Percentiles rank a stretch among this genome's conserved stretches.
Evolutionary conservation across 805 yeast genomes (phyloP).

Genomic region (Dipodascus geniculatus): DNA sequence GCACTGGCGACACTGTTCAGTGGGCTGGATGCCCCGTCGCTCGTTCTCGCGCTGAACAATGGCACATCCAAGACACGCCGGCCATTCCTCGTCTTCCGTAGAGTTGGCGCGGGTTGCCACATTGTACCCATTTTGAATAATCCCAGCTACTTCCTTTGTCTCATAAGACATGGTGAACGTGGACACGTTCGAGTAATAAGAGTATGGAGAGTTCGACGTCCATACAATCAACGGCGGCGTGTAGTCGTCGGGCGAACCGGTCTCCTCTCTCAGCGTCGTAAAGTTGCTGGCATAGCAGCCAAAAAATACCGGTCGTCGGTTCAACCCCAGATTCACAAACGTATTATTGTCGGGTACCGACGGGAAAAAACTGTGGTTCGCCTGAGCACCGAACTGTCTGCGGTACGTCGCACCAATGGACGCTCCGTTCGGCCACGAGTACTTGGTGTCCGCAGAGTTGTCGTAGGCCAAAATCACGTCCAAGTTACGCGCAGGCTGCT

Average conservation of each 20-base stretch:
- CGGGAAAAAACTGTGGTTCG: constrained; percentile 58
- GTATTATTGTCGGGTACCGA: constrained; percentile 63
- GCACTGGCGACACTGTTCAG: constrained; percentile 63
- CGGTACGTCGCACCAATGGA: constrained; percentile 44
- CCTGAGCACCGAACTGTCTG: constrained; percentile 44
- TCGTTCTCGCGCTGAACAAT: constrained; percentile 69
- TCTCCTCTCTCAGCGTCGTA: constrained; percentile 35
- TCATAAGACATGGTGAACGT: constrained; percentile 56
- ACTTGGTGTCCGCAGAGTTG: constrained; percentile 50
- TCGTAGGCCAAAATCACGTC: constrained; percentile 61
- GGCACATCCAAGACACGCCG: constrained; percentile 73
- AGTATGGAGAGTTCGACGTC: constrained; percentile 59
- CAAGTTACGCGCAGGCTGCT: constrained; percentile 46
- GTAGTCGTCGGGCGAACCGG: constrained; percentile 10
- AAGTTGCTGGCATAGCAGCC: constrained; percentile 66
- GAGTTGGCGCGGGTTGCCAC: constrained; percentile 51
- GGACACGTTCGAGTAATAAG: constrained; percentile 57
- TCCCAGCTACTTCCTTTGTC: constrained; percentile 41
- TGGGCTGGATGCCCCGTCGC: constrained; percentile 38
- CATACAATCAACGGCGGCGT: constrained; percentile 69
- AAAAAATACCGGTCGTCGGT: constrained; percentile 64
- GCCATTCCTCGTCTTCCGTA: constrained; percentile 58
- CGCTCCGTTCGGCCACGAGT: constrained; percentile 55
- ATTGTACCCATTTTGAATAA: constrained; percentile 68
- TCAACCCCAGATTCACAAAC: constrained; percentile 47